Evolutionary conservation across 345 rosid genomes (phyloP).

Genomic region (Syzygium aqueum): DNA sequence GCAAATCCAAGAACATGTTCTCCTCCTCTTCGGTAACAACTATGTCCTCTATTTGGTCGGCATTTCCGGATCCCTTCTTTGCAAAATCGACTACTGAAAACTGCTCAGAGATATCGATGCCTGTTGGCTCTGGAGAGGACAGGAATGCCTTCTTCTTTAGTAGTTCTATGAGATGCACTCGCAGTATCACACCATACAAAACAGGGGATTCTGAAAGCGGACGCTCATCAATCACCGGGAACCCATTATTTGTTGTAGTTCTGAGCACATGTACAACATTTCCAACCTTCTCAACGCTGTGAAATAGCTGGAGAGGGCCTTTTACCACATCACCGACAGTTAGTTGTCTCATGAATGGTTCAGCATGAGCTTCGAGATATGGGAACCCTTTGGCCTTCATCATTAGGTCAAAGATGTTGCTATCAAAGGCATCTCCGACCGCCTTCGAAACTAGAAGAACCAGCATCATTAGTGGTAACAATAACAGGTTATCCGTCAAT

Average conservation of each 20-base stretch:
- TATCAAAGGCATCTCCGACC: constrained; percentile 77
- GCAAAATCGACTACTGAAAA: constrained; percentile 64
- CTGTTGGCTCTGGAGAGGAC: constrained; percentile 25
- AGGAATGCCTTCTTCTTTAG: constrained; percentile 60
- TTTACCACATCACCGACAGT: constrained; percentile 68
- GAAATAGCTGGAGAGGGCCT: constrained; percentile 66
- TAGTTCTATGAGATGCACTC: constrained; percentile 64
- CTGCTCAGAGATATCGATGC: constrained; percentile 20
- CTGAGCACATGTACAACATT: constrained; percentile 61
- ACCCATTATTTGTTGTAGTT: constrained; percentile 68
- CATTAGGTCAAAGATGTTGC: constrained; percentile 69
- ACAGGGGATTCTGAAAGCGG: constrained; percentile 34
- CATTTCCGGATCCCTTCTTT: constrained; percentile 64
- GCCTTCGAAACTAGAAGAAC: constrained; percentile 90
- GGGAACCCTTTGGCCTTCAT: constrained; percentile 92
- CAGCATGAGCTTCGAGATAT: constrained; percentile 60
- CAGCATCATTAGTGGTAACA: constrained; percentile 85
- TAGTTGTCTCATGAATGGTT: constrained; percentile 89
- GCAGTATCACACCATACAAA: constrained; percentile 68
- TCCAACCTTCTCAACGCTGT: constrained; percentile 67
- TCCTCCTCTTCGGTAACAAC: constrained; percentile 57
- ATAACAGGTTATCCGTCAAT: constrained; percentile 66
- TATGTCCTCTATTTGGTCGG: constrained; percentile 53
- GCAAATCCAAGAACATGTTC: constrained; percentile 80
- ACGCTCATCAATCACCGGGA: constrained; percentile 68